Evolutionary conservation across 257 asterid species (phyloP), one percentile per base, ranked within the genome.

Genomic region (Misopates orontium): DNA sequence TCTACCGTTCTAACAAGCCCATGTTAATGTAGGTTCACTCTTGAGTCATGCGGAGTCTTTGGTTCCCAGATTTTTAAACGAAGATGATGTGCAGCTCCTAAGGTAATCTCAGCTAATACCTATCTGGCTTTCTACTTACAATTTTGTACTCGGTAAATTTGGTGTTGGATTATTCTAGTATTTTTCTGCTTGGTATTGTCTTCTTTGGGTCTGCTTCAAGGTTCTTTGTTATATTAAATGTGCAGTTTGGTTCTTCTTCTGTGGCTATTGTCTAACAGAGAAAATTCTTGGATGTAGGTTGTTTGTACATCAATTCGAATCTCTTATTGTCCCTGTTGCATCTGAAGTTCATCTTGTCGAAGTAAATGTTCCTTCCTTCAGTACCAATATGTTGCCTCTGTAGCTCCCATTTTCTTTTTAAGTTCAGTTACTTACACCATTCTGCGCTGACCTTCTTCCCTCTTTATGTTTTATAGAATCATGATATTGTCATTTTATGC

Each of bases 1-100:
- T n/a, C 41, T 76, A 18, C 66, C 22, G 69, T 64, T 76, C 79
- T 72, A 56, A 71, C 50, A 31, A 63, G 31, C 61, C 63, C 41
- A 63, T 69, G 73, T 73, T 67, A 61, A 17, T 72, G 74, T 69
- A 90, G 99, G 92, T 78, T 94, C 95, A 55, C 80, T 94, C 75
- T 75, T 94, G 81, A 87, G 95, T 77, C 97, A 94, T 62, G 98
- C 96, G 14, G 93, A 88, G 77, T 85, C 96, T 70, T 82, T 94
- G 59, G 80, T 83, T 69, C 99, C 99, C 28, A 68, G 87, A 70
- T 87, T 80, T 76, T 77, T 94, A 44, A 94, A 85, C 47, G 98
- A 90, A 40, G 99, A 94, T 22, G 99, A 90, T 71, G 87, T 90
- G 67, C 95, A 87, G 74, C 96, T 94, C 60, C 72, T 94, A 57